These are phyloP conservation scores for Groenewaldozyma tartarivorans DNA, from an alignment of 805 yeast species.

Conservation along the genomic window DNA sequence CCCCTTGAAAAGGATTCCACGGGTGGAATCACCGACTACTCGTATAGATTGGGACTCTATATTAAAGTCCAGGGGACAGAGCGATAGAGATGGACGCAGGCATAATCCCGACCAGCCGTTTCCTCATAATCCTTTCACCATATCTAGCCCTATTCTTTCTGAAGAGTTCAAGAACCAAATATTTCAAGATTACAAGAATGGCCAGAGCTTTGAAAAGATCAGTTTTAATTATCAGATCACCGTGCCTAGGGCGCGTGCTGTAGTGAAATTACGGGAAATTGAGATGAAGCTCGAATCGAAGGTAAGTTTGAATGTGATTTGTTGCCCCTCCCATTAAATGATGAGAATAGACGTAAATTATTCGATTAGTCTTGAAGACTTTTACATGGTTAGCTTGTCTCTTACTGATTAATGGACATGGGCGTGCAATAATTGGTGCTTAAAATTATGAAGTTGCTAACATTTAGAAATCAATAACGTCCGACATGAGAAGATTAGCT, in stretches of 20 bases:
- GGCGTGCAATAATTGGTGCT: background rate
- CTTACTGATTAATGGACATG: constrained; percentile 12
- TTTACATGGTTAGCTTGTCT: constrained; percentile 39
- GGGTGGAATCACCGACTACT: background rate
- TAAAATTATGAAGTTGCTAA: background rate
- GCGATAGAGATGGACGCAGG: background rate
- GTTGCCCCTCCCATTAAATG: constrained; percentile 30
- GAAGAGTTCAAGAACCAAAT: constrained; percentile 52
- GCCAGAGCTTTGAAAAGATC: constrained; percentile 58
- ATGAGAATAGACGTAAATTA: constrained; percentile 30
- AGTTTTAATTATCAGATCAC: constrained; percentile 74
- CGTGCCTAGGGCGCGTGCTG: constrained; percentile 84
- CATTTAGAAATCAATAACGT: constrained; percentile 37
- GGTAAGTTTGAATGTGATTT: constrained; percentile 38
- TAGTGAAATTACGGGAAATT: constrained; percentile 54
- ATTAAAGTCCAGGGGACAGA: background rate
- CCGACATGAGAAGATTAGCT: constrained; percentile 52
- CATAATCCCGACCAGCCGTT: constrained; percentile 45
- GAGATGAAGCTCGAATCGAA: constrained; percentile 52
- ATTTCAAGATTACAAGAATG: constrained; percentile 42
- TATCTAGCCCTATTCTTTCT: constrained; percentile 54
- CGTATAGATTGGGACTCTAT: background rate
- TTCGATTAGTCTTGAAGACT: constrained; percentile 82
- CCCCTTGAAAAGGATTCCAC: constrained; percentile 9
- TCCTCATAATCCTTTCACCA: constrained; percentile 62